phyloP scores from a whole-genome alignment of 192 early-diverging fungal species.

The Rhizophagus sp. region DNA sequence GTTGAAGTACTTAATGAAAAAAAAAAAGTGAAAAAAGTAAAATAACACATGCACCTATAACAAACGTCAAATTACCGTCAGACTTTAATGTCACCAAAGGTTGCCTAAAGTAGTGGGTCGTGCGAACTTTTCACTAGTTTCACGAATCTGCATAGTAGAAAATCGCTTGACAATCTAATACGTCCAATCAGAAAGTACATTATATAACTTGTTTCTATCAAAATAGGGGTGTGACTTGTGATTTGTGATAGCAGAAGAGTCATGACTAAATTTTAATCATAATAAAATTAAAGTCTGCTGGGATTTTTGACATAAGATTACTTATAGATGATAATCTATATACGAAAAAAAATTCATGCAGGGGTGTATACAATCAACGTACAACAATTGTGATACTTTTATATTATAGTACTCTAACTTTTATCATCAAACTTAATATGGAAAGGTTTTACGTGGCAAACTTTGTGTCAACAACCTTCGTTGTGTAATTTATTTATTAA shows the following conservation, averaged over 20 bases:
- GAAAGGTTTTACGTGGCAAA: not conserved
- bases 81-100: slow-evolving; percentile 9
- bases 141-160: not conserved
- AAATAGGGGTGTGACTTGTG: not conserved
- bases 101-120: slow-evolving; percentile 8
- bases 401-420: not conserved
- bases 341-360: not conserved
- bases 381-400: not conserved
- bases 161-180: not conserved
- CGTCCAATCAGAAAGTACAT: not conserved
- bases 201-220: not conserved
- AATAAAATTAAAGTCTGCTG: no score
- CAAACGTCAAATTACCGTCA: not conserved
- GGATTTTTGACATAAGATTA: no score
- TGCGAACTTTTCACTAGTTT: slow-evolving; percentile 8
- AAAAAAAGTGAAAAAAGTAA: not conserved
- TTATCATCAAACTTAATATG: not conserved
- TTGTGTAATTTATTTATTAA: not conserved
- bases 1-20: not conserved
- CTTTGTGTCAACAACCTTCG: not conserved
- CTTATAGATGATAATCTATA: not conserved
- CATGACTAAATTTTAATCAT: no score
- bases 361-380: not conserved
- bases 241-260: not conserved
- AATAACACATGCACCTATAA: not conserved